Conservation (phyloP, 768 basidiomycete species). For the Boletus insuetus region DNA sequence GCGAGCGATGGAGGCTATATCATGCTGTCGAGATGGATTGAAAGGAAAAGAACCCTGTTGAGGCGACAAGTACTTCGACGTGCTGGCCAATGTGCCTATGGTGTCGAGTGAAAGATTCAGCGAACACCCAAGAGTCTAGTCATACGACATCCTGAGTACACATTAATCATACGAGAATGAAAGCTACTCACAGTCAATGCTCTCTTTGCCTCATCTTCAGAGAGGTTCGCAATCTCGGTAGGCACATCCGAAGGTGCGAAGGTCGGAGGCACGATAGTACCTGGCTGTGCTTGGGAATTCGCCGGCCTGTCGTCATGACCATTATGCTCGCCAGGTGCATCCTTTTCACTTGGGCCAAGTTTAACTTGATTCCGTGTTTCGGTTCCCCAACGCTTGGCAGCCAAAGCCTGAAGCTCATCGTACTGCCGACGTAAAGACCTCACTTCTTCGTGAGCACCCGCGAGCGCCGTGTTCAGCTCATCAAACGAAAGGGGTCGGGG, state of each 20-base stretch:
- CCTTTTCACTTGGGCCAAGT: not conserved
- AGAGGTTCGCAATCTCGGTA: slow-evolving; percentile 16
- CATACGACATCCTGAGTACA: not conserved
- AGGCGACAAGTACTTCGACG: not conserved
- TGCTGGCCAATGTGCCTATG: not conserved
- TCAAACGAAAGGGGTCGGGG: slow-evolving; percentile 23
- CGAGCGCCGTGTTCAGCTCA: slow-evolving; percentile 24
- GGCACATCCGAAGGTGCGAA: slow-evolving; percentile 2
- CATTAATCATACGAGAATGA: not conserved
- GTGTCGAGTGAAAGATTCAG: slow-evolving; percentile 12
- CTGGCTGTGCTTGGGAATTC: not conserved
- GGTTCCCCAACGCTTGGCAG: slow-evolving; percentile 15
- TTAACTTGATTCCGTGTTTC: not conserved
- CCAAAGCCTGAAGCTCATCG: slow-evolving; percentile 19
- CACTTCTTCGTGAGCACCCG: slow-evolving; percentile 24
- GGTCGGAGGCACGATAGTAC: not conserved
- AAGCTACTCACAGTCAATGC: slow-evolving; percentile 19
- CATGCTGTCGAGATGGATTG: slow-evolving; percentile 5
- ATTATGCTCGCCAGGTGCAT: not conserved
- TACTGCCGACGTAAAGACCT: slow-evolving; percentile 24
- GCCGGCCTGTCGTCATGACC: not conserved
- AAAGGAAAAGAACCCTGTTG: not conserved
- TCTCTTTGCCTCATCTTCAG: slow-evolving; percentile 24
- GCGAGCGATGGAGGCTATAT: slow-evolving; percentile 20
- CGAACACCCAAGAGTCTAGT: slow-evolving; percentile 11